A percentile compares a stretch with the other conserved stretches of the same genome.
These are phyloP conservation scores for Chlamydomonas sp. DNA, from an alignment of 139 green algal genomes.

Conservation along the genomic window DNA sequence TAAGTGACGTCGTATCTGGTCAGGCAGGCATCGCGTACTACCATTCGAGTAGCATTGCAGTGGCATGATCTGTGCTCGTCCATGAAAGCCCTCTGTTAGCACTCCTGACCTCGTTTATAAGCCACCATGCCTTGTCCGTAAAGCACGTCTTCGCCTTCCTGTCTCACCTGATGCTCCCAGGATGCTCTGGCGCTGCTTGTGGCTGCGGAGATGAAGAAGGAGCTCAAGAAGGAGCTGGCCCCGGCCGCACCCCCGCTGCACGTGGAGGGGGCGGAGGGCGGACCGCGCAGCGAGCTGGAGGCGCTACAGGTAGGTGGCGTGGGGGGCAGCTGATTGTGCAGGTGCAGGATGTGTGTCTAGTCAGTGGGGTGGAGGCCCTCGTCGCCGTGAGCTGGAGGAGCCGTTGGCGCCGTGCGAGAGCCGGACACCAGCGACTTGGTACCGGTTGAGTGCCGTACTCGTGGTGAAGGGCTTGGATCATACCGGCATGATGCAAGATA, in stretches of 20 bases:
- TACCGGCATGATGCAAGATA: too few relatives aligned
- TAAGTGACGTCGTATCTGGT: too few relatives aligned
- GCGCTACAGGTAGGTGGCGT: constrained; percentile 47
- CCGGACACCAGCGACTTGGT: not conserved
- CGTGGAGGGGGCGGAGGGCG: constrained; percentile 33
- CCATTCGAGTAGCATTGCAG: too few relatives aligned
- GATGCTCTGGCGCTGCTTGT: constrained; percentile 85
- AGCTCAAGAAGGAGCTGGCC: constrained; percentile 49
- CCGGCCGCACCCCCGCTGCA: constrained; percentile 19
- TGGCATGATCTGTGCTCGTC: too few relatives aligned
- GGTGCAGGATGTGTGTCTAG: not conserved
- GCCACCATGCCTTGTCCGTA: too few relatives aligned
- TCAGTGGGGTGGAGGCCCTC: not conserved
- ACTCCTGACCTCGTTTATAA: too few relatives aligned
- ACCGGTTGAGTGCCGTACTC: too few relatives aligned
- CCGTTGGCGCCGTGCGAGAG: not conserved
- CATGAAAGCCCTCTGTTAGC: too few relatives aligned
- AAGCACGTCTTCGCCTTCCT: too few relatives aligned
- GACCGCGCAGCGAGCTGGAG: constrained; percentile 52
- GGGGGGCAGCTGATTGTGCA: not conserved
- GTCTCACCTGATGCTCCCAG: constrained; percentile 42
- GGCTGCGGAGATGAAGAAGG: constrained; percentile 78
- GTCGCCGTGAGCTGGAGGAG: not conserved
- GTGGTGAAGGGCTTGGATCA: too few relatives aligned
- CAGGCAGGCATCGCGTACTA: too few relatives aligned